A percentile compares a stretch with the other conserved stretches of the same genome.
Conservation (phyloP, 768 basidiomycete species). For the Strobilomyces echinocephalus region DNA sequence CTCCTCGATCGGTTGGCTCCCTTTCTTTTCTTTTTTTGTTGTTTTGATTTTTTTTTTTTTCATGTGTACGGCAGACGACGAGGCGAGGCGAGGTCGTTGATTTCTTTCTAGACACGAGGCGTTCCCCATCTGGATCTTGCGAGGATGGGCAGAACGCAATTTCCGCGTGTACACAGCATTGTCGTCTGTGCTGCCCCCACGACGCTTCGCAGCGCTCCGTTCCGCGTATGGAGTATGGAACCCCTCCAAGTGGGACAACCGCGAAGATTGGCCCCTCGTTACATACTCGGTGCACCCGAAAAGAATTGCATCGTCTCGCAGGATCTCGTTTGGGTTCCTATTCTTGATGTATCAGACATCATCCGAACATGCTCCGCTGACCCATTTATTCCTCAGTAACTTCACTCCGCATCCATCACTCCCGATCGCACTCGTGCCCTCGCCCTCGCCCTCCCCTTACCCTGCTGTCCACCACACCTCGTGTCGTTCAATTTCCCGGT, state of each 20-base stretch:
- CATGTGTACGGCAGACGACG: neutral
- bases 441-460: conserved; percentile 32
- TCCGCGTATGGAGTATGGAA: conserved; percentile 10
- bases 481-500: conserved; percentile 38
- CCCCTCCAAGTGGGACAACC: conserved; percentile 14
- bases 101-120: conserved; percentile 17
- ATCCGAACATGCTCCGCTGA: conserved; percentile 26
- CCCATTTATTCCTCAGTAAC: conserved; percentile 29
- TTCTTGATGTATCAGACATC: conserved; percentile 21
- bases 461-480: conserved; percentile 43
- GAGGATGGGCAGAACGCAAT: conserved; percentile 21
- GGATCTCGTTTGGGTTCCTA: conserved; percentile 21
- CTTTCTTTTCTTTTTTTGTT: too few species aligned
- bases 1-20: neutral
- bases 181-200: conserved; percentile 4
- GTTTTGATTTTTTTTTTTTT: neutral
- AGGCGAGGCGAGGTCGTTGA: neutral
- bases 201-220: conserved; percentile 15
- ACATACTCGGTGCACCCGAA: conserved; percentile 21
- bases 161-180: conserved; percentile 29
- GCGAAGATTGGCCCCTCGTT: conserved; percentile 27
- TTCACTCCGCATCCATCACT: conserved; percentile 22
- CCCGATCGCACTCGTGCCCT: conserved; percentile 30
- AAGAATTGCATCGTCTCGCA: conserved; percentile 10
- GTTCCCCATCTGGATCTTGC: neutral